Conservation (phyloP, 352 stramenopile species). For the Pythium coloratum region DNA sequence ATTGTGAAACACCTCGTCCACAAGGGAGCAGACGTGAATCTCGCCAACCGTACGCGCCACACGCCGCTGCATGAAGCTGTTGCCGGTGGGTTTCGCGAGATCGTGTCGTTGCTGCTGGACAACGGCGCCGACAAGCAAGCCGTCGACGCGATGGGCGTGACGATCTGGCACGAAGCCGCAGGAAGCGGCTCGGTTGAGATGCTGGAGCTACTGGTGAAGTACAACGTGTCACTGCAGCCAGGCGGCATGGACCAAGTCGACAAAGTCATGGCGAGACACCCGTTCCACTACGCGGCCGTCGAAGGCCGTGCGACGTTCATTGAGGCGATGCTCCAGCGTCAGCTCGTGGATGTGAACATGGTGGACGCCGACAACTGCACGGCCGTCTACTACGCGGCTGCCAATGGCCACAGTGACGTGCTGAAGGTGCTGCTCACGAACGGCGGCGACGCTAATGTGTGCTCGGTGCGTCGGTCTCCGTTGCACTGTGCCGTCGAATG, state of each 20-base stretch:
- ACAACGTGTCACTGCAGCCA: constrained; percentile 49
- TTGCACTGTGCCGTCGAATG: constrained; percentile 79
- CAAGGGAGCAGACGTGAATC: constrained; percentile 56
- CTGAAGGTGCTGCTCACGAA: constrained; percentile 46
- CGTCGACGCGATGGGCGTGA: constrained; percentile 78
- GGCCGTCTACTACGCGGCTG: constrained; percentile 72
- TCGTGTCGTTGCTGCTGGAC: constrained; percentile 53
- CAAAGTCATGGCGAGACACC: constrained; percentile 77
- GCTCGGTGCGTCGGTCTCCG: constrained; percentile 60
- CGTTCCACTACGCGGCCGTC: constrained; percentile 80
- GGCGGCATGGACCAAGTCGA: constrained; percentile 51
- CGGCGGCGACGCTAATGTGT: constrained; percentile 52
- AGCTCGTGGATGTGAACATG: constrained; percentile 71
- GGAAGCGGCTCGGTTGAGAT: constrained; percentile 58
- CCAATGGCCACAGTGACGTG: constrained; percentile 61
- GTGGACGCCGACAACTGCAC: constrained; percentile 63
- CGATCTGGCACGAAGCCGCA: constrained; percentile 77
- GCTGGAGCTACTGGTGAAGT: constrained; percentile 55
- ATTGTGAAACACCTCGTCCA: constrained; percentile 52
- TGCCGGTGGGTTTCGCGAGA: constrained; percentile 43
- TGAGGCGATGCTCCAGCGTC: constrained; percentile 42
- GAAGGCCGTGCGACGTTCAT: constrained; percentile 66
- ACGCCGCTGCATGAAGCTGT: constrained; percentile 69
- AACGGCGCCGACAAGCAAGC: constrained; percentile 63
- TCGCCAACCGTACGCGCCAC: constrained; percentile 63